phyloP scores from a whole-genome alignment of 1,284 basidiomycete genomes.

The Salmacisia buchloeana region DNA sequence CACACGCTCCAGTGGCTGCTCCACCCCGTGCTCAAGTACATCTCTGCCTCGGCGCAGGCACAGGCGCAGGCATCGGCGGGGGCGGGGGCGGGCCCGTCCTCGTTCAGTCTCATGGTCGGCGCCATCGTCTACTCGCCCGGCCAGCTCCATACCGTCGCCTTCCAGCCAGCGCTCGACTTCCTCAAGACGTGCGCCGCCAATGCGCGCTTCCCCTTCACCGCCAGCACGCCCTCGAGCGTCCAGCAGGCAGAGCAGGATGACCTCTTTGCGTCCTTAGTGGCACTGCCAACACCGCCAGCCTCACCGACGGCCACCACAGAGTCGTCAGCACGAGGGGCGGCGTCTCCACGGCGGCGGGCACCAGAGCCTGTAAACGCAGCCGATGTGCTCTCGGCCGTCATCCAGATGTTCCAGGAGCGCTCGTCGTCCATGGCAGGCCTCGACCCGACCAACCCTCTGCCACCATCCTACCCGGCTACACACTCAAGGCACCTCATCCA shows the following conservation, averaged over 20 bases:
- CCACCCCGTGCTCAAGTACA: conserved; percentile 1
- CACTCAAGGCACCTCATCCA: neutral
- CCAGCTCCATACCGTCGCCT: neutral
- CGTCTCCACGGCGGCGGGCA: neutral
- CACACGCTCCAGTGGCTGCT: neutral
- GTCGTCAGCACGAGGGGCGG: neutral
- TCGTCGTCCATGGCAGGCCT: neutral
- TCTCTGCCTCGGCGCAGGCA: neutral
- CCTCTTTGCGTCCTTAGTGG: neutral
- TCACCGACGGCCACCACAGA: neutral
- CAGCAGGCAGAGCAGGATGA: neutral
- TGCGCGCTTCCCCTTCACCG: neutral
- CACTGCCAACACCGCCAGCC: neutral
- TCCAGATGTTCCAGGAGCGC: neutral
- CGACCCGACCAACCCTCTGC: neutral
- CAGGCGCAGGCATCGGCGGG: no score
- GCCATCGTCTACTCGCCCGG: neutral
- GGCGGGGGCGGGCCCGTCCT: no score
- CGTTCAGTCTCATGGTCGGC: neutral
- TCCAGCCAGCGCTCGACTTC: neutral
- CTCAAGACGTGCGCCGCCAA: neutral
- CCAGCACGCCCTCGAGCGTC: neutral
- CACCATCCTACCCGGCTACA: neutral
- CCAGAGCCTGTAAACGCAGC: neutral
- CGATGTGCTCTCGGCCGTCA: neutral